phyloP scores from a whole-genome alignment of 2,329 filamentous ascomycete species.

The Colletotrichum liaoningense region DNA sequence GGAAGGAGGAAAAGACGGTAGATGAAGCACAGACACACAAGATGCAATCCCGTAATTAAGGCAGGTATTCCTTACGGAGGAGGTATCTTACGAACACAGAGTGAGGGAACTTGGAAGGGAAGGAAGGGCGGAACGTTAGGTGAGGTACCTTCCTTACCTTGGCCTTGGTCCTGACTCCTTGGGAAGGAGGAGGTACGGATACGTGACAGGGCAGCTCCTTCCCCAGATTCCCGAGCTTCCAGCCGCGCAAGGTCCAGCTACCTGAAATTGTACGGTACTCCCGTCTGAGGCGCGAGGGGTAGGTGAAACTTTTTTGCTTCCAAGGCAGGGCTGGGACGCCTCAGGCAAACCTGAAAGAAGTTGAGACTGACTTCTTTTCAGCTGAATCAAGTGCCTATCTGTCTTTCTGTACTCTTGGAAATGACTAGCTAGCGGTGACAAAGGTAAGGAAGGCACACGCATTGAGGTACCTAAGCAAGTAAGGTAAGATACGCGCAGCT shows the following conservation, averaged over 20 bases:
- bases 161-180: not conserved
- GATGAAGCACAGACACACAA: constrained; percentile 12
- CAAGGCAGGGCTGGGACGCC: not conserved
- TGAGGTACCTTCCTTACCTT: not conserved
- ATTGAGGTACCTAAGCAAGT: not conserved
- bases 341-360: not conserved
- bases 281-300: not conserved
- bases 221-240: constrained; percentile 30
- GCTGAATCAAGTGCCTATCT: not conserved
- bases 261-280: not conserved
- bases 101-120: not conserved
- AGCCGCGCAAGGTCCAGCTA: constrained; percentile 11
- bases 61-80: not conserved
- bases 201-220: constrained; percentile 29
- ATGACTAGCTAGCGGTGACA: not conserved
- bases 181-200: not conserved
- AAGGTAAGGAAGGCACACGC: not conserved
- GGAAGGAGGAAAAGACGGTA: not conserved
- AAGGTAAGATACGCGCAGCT: not conserved
- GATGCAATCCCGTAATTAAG: not conserved
- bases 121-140: not conserved
- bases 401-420: not conserved
- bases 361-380: not conserved
- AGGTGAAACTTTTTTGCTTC: constrained; percentile 17
- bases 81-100: not conserved